Evolutionary conservation across 2,329 filamentous ascomycete genomes (phyloP), one percentile per base, ranked within the genome.

Genomic region (Boeremia exigua): DNA sequence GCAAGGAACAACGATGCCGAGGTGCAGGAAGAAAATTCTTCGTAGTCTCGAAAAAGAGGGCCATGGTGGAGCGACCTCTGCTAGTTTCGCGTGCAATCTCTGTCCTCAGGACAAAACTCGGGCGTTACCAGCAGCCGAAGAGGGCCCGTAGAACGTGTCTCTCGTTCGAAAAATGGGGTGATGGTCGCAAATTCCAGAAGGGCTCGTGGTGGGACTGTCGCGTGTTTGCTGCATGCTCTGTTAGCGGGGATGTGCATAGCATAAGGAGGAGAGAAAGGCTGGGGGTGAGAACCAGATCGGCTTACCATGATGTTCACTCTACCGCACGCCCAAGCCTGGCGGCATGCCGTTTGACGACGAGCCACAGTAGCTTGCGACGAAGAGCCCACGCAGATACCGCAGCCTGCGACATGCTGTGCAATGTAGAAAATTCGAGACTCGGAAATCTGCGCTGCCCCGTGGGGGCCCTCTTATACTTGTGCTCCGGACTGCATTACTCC

Each of bases 11-110:
- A 42, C 29, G 17, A 36, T 38, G 50, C 36, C 38, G 50, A 59
- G 56, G 59, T 50, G 45, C 54, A 44, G 58, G 54, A 55, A 32
- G 47, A 60, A 60, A 54, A 56, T 46, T 58, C 56, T 47, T 59
- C 56, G 56, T 61, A 54, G 58, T 57, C 54, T 54, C 51, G 56
- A 59, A 66, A 66, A 65, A 62, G 59, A 59, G 66, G 65, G 58
- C 48, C 65, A 10, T 32, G 34, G 65, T 63, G 65, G 64, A 60
- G 48, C 49, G 33, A 8, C 25, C 14, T 27, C 15, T 56, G 47
- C 45, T 49, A 54, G 50, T 46, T 56, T 52, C 48, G 45, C 43
- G n/a, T 23, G 46, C 50, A 60, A 51, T 59, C 43, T 59, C 36
- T 63, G 48, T 54, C 30, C 27, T 48, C 58, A 51, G 56, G 36